Percentiles rank a stretch among this genome's conserved stretches.
phyloP scores from a whole-genome alignment of 306 rosid species.

The Delonix regia region DNA sequence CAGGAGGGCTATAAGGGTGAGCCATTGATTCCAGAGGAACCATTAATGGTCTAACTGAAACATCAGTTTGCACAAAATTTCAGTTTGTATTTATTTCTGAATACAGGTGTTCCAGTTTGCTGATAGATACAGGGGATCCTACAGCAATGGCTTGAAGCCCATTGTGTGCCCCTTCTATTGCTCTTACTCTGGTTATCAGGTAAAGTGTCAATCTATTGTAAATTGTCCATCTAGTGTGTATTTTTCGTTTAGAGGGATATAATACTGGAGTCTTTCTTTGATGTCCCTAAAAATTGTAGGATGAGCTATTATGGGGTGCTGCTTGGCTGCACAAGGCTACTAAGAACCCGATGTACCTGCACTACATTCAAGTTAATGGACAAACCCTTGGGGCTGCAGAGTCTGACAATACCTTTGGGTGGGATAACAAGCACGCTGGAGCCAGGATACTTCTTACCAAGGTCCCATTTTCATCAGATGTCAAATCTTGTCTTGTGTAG shows the following conservation, averaged over 20 bases:
- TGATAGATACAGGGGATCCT: conserved; percentile 79
- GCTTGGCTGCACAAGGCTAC: conserved; percentile 98
- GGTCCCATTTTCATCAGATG: conserved; percentile 44
- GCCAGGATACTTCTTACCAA: conserved; percentile 92
- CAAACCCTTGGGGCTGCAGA: conserved; percentile 82
- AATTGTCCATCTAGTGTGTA: neutral
- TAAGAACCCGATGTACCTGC: conserved; percentile 64
- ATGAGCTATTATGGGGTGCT: conserved; percentile 96
- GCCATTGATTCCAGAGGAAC: neutral
- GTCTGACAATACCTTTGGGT: conserved; percentile 80
- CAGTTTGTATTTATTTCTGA: conserved; percentile 5
- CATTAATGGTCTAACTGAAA: neutral
- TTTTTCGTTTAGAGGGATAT: neutral
- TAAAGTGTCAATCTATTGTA: conserved; percentile 16
- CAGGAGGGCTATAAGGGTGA: conserved; percentile 76
- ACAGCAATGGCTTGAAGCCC: conserved; percentile 70
- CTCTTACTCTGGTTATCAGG: conserved; percentile 87
- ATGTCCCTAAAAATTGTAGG: conserved; percentile 44
- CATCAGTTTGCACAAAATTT: neutral
- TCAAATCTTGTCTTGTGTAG: neutral
- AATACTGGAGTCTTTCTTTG: neutral
- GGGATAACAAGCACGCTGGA: conserved; percentile 98
- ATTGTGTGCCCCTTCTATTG: conserved; percentile 87
- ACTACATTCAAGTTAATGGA: conserved; percentile 84
- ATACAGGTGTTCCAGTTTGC: conserved; percentile 85